Evolutionary conservation across 768 basidiomycete species (phyloP).

Genomic region (Suillus occidentalis): DNA sequence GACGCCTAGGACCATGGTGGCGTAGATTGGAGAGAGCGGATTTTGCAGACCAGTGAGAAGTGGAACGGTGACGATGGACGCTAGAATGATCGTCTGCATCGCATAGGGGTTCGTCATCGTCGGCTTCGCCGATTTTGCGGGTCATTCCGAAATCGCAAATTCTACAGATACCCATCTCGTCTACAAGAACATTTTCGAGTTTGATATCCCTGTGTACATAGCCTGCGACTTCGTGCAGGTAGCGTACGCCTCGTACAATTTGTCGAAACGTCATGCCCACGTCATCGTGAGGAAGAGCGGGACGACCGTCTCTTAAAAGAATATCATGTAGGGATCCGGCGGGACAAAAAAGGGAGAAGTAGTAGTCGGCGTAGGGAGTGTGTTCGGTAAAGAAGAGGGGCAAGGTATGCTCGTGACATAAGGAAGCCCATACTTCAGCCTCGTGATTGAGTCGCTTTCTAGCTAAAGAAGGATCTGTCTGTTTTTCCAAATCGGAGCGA

Average conservation of each 20-base stretch:
- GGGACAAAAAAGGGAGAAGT: slow-evolving; percentile 82
- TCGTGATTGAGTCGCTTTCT: slow-evolving; percentile 68
- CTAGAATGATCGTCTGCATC: slow-evolving; percentile 13
- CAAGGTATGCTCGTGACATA: slow-evolving; percentile 84
- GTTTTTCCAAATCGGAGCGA: slow-evolving; percentile 53
- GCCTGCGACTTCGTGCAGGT: slow-evolving; percentile 74
- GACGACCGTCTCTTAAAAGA: slow-evolving; percentile 66
- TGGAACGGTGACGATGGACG: slow-evolving; percentile 27
- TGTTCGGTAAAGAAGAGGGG: slow-evolving; percentile 72
- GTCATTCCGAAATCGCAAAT: slow-evolving; percentile 87
- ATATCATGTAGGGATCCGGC: slow-evolving; percentile 86
- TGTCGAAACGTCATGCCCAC: slow-evolving; percentile 85
- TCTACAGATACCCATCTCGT: slow-evolving; percentile 84
- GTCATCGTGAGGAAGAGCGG: slow-evolving; percentile 73
- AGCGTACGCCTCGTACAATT: slow-evolving; percentile 78
- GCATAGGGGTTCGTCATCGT: slow-evolving; percentile 33
- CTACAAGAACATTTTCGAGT: slow-evolving; percentile 93
- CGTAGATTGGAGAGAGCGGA: slow-evolving; percentile 17
- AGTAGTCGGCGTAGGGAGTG: slow-evolving; percentile 66
- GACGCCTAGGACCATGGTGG: slow-evolving; percentile 46
- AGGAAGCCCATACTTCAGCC: slow-evolving; percentile 67
- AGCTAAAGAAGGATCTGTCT: slow-evolving; percentile 45
- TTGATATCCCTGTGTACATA: slow-evolving; percentile 95
- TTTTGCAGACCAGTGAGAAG: slow-evolving; percentile 24
- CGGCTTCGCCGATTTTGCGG: slow-evolving; percentile 55